These are phyloP conservation scores for Abortiporus biennis DNA, from an alignment of 1,284 basidiomycete genomes.

Conservation along the genomic window DNA sequence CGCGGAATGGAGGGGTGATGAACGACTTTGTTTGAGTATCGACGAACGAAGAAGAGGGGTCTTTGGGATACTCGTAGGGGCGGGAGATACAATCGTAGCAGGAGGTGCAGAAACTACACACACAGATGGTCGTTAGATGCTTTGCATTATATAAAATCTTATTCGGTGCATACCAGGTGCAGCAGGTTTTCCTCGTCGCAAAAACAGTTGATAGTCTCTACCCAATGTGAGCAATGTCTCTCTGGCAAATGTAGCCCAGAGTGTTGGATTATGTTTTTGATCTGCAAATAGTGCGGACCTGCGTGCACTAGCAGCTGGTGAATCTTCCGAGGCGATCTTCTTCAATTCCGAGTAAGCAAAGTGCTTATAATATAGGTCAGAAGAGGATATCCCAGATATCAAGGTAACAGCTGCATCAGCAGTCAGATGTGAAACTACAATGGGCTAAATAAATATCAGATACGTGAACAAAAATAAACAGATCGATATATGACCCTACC, in stretches of 20 bases:
- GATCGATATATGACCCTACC: conserved; percentile 22
- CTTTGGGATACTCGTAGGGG: conserved; percentile 20
- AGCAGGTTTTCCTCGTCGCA: conserved; percentile 43
- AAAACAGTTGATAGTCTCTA: conserved; percentile 55
- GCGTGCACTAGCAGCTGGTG: conserved; percentile 29
- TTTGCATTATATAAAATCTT: conserved; percentile 4
- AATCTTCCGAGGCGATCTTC: conserved; percentile 36
- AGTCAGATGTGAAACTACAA: conserved; percentile 33
- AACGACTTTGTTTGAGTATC: conserved; percentile 35
- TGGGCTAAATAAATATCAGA: conserved; percentile 28
- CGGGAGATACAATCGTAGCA: conserved; percentile 16
- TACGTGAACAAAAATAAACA: not conserved
- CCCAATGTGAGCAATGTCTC: conserved; percentile 58
- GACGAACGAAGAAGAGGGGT: conserved; percentile 42
- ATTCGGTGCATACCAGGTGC: conserved; percentile 19
- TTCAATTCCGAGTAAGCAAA: conserved; percentile 53
- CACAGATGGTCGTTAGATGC: no score
- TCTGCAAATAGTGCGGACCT: conserved; percentile 62
- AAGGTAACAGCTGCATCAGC: conserved; percentile 47
- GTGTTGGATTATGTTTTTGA: conserved; percentile 56
- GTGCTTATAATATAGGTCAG: conserved; percentile 43
- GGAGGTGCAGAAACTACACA: conserved; percentile 22
- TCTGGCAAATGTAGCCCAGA: conserved; percentile 58
- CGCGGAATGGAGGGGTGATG: conserved; percentile 43
- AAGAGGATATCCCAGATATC: conserved; percentile 52